These are phyloP conservation scores for Pythium folliculosum DNA, from an alignment of 352 stramenopile species.

Conservation along the genomic window DNA sequence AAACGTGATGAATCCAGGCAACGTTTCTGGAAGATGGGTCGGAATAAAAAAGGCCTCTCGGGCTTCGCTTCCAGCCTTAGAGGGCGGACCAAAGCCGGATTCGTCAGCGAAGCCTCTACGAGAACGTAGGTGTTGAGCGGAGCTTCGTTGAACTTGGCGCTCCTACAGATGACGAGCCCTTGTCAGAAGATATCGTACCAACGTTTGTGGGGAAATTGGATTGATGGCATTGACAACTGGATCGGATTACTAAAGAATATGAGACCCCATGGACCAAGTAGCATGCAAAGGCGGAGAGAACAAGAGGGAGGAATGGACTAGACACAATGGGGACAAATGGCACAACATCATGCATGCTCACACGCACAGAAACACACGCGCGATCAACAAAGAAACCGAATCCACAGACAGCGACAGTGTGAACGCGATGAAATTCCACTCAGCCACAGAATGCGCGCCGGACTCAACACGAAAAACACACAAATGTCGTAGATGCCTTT, in stretches of 20 bases:
- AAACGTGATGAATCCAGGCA: neutral
- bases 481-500: slow-evolving; percentile 73
- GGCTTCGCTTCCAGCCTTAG: neutral
- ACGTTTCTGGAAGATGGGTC: no score
- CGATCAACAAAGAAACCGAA: neutral
- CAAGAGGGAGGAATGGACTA: slow-evolving; percentile 31
- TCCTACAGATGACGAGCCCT: no score
- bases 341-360: neutral
- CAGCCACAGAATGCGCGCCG: slow-evolving; percentile 1
- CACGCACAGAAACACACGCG: neutral
- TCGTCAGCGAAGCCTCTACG: neutral
- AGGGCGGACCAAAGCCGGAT: neutral
- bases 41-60: no score
- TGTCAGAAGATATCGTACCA: neutral
- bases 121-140: neutral
- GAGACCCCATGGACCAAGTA: slow-evolving; percentile 21
- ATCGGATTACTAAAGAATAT: slow-evolving; percentile 88
- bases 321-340: neutral
- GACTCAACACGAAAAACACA: neutral
- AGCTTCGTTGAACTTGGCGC: no score
- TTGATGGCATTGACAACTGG: slow-evolving; percentile 37
- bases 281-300: slow-evolving; percentile 10
- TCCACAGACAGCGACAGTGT: neutral
- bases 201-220: neutral
- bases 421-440: neutral